Evolutionary conservation across 495 filamentous ascomycete species (phyloP).

Genomic region (Aspergillus incahuasiensis): DNA sequence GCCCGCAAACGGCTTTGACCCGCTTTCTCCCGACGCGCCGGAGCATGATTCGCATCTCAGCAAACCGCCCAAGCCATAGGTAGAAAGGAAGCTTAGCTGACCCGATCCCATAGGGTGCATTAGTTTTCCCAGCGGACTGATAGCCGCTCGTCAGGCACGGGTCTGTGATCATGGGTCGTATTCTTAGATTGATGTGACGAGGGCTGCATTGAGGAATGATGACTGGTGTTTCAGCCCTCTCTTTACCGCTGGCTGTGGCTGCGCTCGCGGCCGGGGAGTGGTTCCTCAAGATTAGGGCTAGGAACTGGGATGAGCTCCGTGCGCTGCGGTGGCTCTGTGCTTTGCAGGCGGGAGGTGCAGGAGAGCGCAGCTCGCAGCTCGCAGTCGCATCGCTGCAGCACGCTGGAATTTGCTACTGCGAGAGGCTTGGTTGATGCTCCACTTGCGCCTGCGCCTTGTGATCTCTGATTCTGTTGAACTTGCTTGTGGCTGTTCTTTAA

Average conservation of each 20-base stretch:
- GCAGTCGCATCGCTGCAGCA: not conserved
- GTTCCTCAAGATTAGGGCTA: not conserved
- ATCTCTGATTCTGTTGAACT: not conserved
- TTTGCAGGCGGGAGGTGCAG: not conserved
- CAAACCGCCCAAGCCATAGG: not conserved
- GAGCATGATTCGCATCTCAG: not conserved
- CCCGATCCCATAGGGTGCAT: not conserved
- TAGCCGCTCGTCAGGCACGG: not conserved
- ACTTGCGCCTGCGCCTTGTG: not conserved
- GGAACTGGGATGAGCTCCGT: not conserved
- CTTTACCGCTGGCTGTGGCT: not conserved
- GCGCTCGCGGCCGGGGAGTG: not conserved
- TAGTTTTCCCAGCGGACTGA: not conserved
- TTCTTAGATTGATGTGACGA: slow-evolving; percentile 10
- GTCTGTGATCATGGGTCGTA: not conserved
- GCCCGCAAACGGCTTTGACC: not conserved
- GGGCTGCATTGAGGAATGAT: slow-evolving; percentile 7
- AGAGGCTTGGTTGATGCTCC: not conserved
- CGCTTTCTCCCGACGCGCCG: not conserved
- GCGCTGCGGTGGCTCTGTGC: not conserved
- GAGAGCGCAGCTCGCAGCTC: not conserved
- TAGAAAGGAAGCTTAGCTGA: not conserved
- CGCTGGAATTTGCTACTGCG: not conserved
- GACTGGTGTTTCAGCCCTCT: slow-evolving; percentile 6
- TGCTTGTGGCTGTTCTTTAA: not conserved